These are phyloP conservation scores for Erigeron philadelphicus DNA, from an alignment of 140 eudicot genomes.

Conservation along the genomic window DNA sequence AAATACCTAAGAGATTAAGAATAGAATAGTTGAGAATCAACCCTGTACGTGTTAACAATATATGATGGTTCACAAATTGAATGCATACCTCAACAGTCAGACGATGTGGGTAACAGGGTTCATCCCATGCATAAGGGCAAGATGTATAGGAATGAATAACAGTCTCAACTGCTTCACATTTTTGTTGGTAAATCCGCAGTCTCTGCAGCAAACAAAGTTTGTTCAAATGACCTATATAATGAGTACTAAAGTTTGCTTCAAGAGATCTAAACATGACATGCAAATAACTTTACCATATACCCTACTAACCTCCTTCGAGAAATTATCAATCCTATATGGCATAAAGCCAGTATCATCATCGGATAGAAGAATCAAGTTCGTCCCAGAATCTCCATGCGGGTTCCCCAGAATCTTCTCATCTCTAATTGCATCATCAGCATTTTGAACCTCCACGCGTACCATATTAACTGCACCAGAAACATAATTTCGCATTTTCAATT, in stretches of 20 bases:
- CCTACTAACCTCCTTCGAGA: slow-evolving; percentile 83
- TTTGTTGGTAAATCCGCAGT: slow-evolving; percentile 82
- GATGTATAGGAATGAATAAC: slow-evolving; percentile 80
- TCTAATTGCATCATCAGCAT: slow-evolving; percentile 71
- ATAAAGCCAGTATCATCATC: slow-evolving; percentile 96
- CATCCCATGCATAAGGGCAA: slow-evolving; percentile 97
- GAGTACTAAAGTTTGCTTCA: not conserved
- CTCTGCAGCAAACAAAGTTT: slow-evolving; percentile 50
- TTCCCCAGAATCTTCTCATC: slow-evolving; percentile 73
- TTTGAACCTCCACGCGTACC: slow-evolving; percentile 91
- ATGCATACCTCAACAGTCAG: slow-evolving; percentile 78
- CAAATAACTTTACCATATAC: not conserved
- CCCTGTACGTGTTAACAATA: slow-evolving; percentile 16
- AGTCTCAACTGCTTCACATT: slow-evolving; percentile 90
- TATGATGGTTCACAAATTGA: not conserved
- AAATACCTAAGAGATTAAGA: slow-evolving; percentile 50
- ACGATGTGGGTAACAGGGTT: slow-evolving; percentile 93
- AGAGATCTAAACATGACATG: slow-evolving; percentile 5
- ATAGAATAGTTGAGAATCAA: slow-evolving; percentile 11
- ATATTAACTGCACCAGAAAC: slow-evolving; percentile 63
- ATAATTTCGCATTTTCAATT: slow-evolving; percentile 77
- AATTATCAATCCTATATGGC: slow-evolving; percentile 92
- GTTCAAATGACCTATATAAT: not conserved
- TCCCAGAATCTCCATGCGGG: slow-evolving; percentile 74
- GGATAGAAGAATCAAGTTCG: slow-evolving; percentile 73